A percentile compares a stretch with the other conserved stretches of the same genome.
phyloP scores from a whole-genome alignment of 2,329 filamentous ascomycete species.

The Arthrobotrys sphaeroides region DNA sequence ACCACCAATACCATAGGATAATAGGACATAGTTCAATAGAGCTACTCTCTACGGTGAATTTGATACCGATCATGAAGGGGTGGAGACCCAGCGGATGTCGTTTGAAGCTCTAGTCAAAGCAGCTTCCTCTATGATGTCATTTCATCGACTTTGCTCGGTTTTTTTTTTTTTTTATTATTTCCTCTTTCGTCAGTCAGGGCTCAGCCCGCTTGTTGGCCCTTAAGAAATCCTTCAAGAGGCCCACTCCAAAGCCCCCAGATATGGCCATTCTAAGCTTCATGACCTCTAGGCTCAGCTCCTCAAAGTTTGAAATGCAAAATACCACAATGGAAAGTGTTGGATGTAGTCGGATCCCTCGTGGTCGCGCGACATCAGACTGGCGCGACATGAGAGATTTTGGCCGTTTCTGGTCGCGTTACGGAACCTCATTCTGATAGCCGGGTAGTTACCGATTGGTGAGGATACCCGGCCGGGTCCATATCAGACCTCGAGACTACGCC shows the following conservation, averaged over 20 bases:
- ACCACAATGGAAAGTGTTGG: slow-evolving; percentile 39
- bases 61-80: no score
- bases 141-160: neutral
- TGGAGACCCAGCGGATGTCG: no score
- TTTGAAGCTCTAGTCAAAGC: neutral
- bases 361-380: slow-evolving; percentile 1
- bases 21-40: no score
- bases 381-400: neutral
- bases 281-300: neutral
- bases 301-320: neutral
- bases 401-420: slow-evolving; percentile 2
- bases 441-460: neutral
- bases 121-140: neutral
- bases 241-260: neutral
- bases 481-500: no score
- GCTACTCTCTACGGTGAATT: no score
- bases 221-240: neutral
- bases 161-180: no score
- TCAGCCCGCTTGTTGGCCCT: neutral
- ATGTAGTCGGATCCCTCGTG: neutral
- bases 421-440: neutral
- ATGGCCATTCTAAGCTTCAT: neutral
- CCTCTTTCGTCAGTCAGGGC: no score
- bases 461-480: neutral
- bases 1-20: no score